Conservation (phyloP, 176 grass and related monocot species). For the Triticum turgidum region DNA sequence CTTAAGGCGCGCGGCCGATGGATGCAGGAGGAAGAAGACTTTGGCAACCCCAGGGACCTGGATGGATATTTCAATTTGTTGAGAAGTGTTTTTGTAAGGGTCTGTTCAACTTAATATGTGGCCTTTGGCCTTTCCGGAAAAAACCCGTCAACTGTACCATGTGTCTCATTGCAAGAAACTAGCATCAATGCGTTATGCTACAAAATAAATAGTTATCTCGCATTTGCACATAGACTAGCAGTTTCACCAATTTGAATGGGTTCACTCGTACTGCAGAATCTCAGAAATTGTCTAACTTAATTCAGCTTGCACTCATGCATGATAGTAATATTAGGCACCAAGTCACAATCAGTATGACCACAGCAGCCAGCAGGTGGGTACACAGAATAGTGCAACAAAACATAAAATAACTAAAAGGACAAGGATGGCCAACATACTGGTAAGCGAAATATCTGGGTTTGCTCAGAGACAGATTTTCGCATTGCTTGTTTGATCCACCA, state of each 20-base stretch:
- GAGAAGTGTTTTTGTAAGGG: too few relatives aligned
- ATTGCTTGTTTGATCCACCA: constrained; percentile 99
- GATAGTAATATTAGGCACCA: background rate
- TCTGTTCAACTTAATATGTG: too few relatives aligned
- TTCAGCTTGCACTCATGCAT: background rate
- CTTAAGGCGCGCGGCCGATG: too few relatives aligned
- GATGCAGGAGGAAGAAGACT: too few relatives aligned
- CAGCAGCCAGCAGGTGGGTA: background rate
- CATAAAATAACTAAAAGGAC: background rate
- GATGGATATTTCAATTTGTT: too few relatives aligned
- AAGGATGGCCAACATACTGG: constrained; percentile 49
- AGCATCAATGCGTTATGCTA: background rate
- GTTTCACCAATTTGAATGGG: background rate
- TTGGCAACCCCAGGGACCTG: too few relatives aligned
- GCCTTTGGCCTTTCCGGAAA: too few relatives aligned
- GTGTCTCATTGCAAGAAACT: background rate
- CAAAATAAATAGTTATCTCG: background rate
- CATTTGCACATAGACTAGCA: background rate
- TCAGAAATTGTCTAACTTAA: background rate
- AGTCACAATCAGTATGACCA: background rate
- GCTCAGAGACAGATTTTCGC: constrained; percentile 64
- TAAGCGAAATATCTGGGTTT: constrained; percentile 73
- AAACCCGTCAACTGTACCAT: background rate
- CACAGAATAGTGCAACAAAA: constrained; percentile 1
- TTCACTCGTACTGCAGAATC: background rate